phyloP scores from a whole-genome alignment of 2,329 filamentous ascomycete species.

The Penicillium sp. region DNA sequence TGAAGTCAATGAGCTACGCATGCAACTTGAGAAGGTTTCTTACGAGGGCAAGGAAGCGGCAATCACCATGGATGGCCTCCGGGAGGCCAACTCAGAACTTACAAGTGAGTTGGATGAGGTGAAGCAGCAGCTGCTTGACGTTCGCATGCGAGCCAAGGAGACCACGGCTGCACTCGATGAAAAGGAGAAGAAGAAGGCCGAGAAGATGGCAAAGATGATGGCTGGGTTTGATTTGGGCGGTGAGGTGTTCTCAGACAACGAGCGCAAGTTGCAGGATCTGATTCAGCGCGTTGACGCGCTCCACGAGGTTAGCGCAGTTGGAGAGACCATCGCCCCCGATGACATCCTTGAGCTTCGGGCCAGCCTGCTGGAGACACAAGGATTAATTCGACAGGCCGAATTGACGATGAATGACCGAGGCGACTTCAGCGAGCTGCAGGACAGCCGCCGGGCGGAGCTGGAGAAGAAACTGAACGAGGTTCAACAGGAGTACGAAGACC shows the following conservation, averaged over 20 bases:
- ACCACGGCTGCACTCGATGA: conserved; percentile 86
- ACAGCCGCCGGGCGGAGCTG: conserved; percentile 67
- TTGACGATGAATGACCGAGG: conserved; percentile 73
- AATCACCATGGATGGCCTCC: conserved; percentile 96
- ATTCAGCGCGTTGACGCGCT: conserved; percentile 81
- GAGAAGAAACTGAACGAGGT: conserved; percentile 73
- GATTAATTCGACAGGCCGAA: conserved; percentile 89
- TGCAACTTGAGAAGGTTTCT: conserved; percentile 92
- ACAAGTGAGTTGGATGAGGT: conserved; percentile 90
- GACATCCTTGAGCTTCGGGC: conserved; percentile 76
- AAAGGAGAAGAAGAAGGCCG: conserved; percentile 97
- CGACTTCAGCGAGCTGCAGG: conserved; percentile 66
- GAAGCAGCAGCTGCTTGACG: conserved; percentile 93
- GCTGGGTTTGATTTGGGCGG: conserved; percentile 93
- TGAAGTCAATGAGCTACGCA: conserved; percentile 89
- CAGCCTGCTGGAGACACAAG: conserved; percentile 83
- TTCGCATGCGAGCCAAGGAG: conserved; percentile 95
- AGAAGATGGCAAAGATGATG: conserved; percentile 99
- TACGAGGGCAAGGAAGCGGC: conserved; percentile 96
- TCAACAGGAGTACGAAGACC: conserved; percentile 80
- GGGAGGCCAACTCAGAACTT: conserved; percentile 92
- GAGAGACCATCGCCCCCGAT: conserved; percentile 78
- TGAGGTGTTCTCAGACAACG: conserved; percentile 91
- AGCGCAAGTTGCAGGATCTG: conserved; percentile 77
- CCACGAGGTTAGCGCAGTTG: conserved; percentile 72